Conservation (phyloP, 2,329 filamentous ascomycete genomes). For the Colletotrichum tanaceti region DNA sequence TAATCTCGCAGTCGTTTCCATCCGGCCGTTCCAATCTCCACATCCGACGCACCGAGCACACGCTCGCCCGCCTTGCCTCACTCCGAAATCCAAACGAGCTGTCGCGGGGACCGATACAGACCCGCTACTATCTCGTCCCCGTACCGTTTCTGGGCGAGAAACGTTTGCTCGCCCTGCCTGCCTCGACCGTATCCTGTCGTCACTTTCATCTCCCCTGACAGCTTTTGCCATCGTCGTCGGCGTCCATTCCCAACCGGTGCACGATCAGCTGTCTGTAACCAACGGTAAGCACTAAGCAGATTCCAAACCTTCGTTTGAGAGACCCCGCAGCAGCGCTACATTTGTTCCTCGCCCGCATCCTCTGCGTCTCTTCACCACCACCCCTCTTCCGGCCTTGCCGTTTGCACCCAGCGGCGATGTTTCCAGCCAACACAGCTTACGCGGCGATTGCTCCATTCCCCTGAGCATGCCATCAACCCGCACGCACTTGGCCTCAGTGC, state of each 20-base stretch:
- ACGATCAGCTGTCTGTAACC: neutral
- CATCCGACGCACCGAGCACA: neutral
- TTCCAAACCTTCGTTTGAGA: constrained; percentile 13
- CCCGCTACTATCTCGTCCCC: neutral
- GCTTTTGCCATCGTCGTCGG: constrained; percentile 11
- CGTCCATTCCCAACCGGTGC: neutral
- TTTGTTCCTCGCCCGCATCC: neutral
- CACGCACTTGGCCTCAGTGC: constrained; percentile 2
- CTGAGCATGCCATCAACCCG: neutral
- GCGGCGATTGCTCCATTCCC: constrained; percentile 11
- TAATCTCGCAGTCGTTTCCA: neutral
- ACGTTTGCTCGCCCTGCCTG: neutral
- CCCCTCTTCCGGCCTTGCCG: constrained; percentile 10
- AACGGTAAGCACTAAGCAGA: constrained; percentile 31
- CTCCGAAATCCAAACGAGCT: neutral
- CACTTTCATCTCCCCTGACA: neutral
- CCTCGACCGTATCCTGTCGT: neutral
- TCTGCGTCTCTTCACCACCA: neutral
- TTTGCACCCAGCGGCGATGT: constrained; percentile 19
- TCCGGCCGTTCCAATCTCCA: neutral
- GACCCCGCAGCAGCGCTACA: constrained; percentile 13
- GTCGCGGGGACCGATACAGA: constrained; percentile 12
- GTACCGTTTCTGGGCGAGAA: constrained; percentile 14
- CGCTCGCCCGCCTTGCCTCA: neutral
- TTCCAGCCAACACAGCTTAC: constrained; percentile 2